Evolutionary conservation across 2,329 filamentous ascomycete genomes (phyloP).

Genomic region (Fusarium brevicatenulatum): DNA sequence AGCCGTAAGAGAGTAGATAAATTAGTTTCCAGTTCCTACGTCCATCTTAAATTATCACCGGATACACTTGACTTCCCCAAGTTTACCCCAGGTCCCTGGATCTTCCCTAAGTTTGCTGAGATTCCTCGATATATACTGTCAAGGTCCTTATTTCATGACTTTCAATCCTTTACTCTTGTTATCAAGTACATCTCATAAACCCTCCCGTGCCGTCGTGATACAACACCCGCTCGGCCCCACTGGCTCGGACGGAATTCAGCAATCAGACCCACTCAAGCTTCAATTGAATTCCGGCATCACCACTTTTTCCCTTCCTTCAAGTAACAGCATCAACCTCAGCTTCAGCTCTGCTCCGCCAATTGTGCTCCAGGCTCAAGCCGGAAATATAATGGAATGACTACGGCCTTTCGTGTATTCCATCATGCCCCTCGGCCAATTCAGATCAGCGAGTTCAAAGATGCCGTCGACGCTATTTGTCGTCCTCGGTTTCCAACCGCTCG

Average conservation of each 20-base stretch:
- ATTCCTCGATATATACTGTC: fast-evolving
- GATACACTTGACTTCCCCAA: fast-evolving
- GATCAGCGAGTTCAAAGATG: conserved; percentile 55
- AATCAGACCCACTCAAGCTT: conserved; percentile 19
- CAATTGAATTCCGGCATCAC: conserved; percentile 24
- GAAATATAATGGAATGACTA: conserved; percentile 51
- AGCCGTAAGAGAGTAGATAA: not conserved
- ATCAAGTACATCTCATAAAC: not conserved
- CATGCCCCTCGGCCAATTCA: conserved; percentile 52
- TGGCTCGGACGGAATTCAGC: conserved; percentile 14
- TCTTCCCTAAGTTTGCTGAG: not conserved
- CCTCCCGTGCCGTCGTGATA: not conserved
- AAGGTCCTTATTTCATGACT: not conserved
- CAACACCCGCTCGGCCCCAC: conserved; percentile 10
- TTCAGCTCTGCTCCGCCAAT: conserved; percentile 8
- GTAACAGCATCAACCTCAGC: not conserved
- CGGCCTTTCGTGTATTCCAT: conserved; percentile 49
- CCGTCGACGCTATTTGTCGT: conserved; percentile 59
- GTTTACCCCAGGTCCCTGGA: not conserved
- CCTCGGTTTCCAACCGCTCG: conserved; percentile 60
- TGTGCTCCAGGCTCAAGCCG: conserved; percentile 22
- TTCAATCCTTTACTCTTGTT: not conserved
- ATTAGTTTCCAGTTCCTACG: not conserved
- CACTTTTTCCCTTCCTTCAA: conserved; percentile 11
- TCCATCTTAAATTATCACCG: not conserved